These are phyloP conservation scores for Chimonanthus salicifolius DNA, from an alignment of 164 flowering plant species.

Conservation along the genomic window DNA sequence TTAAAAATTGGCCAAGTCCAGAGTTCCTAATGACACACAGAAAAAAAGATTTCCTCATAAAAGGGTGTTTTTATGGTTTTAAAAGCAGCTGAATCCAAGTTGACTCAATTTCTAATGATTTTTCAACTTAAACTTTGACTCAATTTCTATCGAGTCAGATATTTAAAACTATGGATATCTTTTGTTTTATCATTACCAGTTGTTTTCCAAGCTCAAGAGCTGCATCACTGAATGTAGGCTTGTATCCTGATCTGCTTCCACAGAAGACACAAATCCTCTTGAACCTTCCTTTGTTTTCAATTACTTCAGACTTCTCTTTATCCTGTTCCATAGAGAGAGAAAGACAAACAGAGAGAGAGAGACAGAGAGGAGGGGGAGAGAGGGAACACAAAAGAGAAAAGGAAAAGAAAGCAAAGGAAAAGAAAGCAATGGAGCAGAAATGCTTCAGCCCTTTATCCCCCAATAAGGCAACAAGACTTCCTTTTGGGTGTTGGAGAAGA, in stretches of 20 bases:
- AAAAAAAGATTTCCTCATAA: no score
- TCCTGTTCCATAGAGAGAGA: slow-evolving; percentile 28
- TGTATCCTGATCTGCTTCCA: slow-evolving; percentile 66
- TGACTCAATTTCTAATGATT: no score
- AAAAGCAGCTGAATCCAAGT: no score
- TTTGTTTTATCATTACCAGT: slow-evolving; percentile 34
- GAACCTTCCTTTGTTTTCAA: slow-evolving; percentile 33
- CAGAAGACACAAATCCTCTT: slow-evolving; percentile 68
- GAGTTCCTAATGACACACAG: no score
- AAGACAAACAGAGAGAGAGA: background rate
- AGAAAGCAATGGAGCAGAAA: background rate
- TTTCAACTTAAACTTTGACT: no score
- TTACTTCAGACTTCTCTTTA: slow-evolving; percentile 16
- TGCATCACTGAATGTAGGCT: slow-evolving; percentile 53
- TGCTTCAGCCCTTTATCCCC: slow-evolving; percentile 5
- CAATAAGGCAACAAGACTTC: slow-evolving; percentile 22
- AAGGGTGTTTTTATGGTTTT: no score
- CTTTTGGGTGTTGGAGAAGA: slow-evolving; percentile 26
- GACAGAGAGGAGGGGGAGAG: slow-evolving; percentile 7
- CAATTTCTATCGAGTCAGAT: no score
- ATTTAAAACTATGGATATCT: no score
- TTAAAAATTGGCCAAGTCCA: no score
- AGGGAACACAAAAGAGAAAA: background rate
- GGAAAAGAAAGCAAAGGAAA: background rate
- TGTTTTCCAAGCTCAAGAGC: slow-evolving; percentile 64